Evolutionary conservation across 441 rosid species (phyloP).

Genomic region (Adansonia madagascariensis): DNA sequence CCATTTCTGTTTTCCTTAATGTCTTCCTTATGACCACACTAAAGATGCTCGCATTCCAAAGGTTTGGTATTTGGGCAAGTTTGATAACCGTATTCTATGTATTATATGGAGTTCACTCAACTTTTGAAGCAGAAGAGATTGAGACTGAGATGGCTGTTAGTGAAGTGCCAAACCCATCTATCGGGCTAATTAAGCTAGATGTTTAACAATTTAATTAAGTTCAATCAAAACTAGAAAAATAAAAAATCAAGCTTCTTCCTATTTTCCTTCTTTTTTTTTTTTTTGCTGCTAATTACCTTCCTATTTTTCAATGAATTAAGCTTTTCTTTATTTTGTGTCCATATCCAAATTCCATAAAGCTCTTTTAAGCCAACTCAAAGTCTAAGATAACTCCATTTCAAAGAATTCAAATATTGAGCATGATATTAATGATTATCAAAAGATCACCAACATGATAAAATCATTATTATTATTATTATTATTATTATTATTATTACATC

Average conservation of each 20-base stretch:
- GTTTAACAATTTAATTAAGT: slow-evolving; percentile 38
- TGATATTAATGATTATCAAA: not conserved
- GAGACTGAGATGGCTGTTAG: not conserved
- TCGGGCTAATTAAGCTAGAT: slow-evolving; percentile 49
- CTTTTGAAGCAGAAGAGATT: slow-evolving; percentile 39
- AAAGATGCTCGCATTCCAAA: slow-evolving; percentile 53
- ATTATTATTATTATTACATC: not conserved
- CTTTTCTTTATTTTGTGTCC: not conserved
- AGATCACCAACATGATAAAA: not conserved
- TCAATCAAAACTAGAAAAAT: slow-evolving; percentile 19
- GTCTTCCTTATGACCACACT: slow-evolving; percentile 73
- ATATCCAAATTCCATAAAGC: not conserved
- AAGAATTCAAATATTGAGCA: slow-evolving; percentile 6
- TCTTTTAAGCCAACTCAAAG: slow-evolving; percentile 6
- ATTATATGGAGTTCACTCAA: slow-evolving; percentile 84
- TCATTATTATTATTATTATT: not conserved
- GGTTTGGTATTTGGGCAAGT: slow-evolving; percentile 76
- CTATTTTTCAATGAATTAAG: not conserved
- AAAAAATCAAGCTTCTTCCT: not conserved
- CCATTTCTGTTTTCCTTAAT: slow-evolving; percentile 69
- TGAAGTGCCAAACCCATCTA: slow-evolving; percentile 15
- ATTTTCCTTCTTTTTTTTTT: no score
- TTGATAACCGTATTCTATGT: slow-evolving; percentile 68
- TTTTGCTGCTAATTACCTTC: no score
- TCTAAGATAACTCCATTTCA: not conserved